phyloP scores from a whole-genome alignment of 352 stramenopile genomes.

The Phytophthora cactorum region DNA sequence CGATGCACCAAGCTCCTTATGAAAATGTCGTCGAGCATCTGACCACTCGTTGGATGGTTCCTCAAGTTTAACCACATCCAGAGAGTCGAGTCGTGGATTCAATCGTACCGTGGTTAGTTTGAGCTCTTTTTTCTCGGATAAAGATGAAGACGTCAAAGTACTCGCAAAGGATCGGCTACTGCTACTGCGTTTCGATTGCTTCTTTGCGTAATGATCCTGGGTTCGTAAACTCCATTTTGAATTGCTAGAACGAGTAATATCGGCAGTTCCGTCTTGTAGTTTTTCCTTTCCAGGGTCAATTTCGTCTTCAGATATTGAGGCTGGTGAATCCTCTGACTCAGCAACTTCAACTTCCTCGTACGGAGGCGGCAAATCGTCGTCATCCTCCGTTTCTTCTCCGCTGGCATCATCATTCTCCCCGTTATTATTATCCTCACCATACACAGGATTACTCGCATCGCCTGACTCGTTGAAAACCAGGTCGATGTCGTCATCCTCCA shows the following conservation, averaged over 20 bases:
- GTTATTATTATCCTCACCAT: slow-evolving; percentile 7
- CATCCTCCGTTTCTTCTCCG: slow-evolving; percentile 12
- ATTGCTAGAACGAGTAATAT: not conserved
- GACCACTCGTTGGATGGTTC: slow-evolving; percentile 45
- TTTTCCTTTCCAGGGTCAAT: not conserved
- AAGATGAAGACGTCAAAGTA: slow-evolving; percentile 3
- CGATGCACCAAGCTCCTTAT: slow-evolving; percentile 52
- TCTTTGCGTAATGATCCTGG: not conserved
- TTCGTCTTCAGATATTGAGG: not conserved
- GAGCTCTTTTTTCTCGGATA: slow-evolving; percentile 27
- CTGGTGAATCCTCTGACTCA: not conserved
- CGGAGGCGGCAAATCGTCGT: slow-evolving; percentile 31
- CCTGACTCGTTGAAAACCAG: slow-evolving; percentile 6
- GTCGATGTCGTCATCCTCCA: slow-evolving; percentile 2
- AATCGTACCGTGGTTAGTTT: slow-evolving; percentile 39
- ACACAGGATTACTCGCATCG: slow-evolving; percentile 10
- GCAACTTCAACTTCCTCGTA: slow-evolving; percentile 22
- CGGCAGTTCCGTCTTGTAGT: not conserved
- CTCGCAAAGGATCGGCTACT: slow-evolving; percentile 11
- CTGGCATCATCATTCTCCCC: slow-evolving; percentile 6
- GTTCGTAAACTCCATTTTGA: not conserved
- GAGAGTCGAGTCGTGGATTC: slow-evolving; percentile 18
- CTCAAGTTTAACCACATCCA: slow-evolving; percentile 7
- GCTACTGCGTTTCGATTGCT: slow-evolving; percentile 13
- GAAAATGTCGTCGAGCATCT: slow-evolving; percentile 44